A percentile compares a stretch with the other conserved stretches of the same genome.
phyloP scores from a whole-genome alignment of 73 alveolate species.

The Blepharisma japonicum region DNA sequence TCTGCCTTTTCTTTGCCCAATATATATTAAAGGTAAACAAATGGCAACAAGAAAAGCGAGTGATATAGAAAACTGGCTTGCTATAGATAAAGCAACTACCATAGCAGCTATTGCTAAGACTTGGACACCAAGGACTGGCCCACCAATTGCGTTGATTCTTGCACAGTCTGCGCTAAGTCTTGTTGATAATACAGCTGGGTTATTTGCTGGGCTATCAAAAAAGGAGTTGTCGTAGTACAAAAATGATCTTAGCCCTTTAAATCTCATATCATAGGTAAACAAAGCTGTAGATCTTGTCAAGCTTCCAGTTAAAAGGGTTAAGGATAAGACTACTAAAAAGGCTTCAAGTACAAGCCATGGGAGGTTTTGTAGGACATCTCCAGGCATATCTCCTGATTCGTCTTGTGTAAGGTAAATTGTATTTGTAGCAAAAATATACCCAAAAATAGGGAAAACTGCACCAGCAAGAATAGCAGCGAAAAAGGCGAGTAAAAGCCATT shows the following conservation, averaged over 20 bases:
- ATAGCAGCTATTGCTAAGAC: conserved; percentile 35
- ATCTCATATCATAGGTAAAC: neutral
- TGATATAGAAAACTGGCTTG: neutral
- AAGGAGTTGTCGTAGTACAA: neutral
- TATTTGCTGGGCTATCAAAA: conserved; percentile 44
- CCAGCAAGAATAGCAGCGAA: conserved; percentile 16
- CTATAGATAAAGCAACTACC: neutral
- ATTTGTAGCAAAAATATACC: conserved; percentile 1
- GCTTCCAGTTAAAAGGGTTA: neutral
- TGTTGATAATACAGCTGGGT: conserved; percentile 45
- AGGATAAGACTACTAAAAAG: neutral
- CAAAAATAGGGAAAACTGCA: neutral
- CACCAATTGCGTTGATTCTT: conserved; percentile 40
- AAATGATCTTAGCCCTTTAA: neutral
- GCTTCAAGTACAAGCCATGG: neutral
- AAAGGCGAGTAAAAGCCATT: conserved; percentile 1
- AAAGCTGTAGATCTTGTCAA: neutral
- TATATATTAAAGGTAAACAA: neutral
- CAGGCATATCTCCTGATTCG: neutral
- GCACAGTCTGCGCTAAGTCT: conserved; percentile 41
- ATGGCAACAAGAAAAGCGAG: neutral
- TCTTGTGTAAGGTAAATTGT: neutral
- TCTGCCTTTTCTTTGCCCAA: conserved; percentile 21
- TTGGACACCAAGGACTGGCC: conserved; percentile 40
- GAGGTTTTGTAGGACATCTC: neutral